A percentile compares a stretch with the other conserved stretches of the same genome.
Conservation (phyloP, 345 rosid species). For the Schrenkiella parvula region DNA sequence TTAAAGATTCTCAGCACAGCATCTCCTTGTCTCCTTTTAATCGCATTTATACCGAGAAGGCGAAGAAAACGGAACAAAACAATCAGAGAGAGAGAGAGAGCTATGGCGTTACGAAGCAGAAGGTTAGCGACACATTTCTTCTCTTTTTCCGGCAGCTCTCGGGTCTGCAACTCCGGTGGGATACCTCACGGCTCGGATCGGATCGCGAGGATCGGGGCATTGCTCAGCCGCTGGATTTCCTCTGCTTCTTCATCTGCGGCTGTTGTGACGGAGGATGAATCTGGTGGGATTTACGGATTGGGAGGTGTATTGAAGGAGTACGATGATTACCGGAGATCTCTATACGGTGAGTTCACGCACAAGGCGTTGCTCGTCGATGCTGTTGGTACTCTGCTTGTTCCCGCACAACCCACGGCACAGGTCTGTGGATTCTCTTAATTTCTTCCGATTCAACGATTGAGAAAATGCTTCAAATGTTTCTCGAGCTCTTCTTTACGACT, state of each 20-base stretch:
- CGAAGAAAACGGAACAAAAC: not conserved
- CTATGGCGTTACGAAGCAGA: slow-evolving; percentile 31
- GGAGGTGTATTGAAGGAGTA: slow-evolving; percentile 69
- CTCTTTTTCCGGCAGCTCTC: not conserved
- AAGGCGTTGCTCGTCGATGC: slow-evolving; percentile 92
- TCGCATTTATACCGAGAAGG: not conserved
- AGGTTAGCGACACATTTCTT: slow-evolving; percentile 26
- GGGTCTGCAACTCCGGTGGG: not conserved
- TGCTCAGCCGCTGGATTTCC: slow-evolving; percentile 27
- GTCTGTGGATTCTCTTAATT: slow-evolving; percentile 27
- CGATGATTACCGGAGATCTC: slow-evolving; percentile 73
- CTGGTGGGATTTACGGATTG: slow-evolving; percentile 30
- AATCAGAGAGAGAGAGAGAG: not conserved
- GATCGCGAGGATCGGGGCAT: slow-evolving; percentile 12
- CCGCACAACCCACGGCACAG: slow-evolving; percentile 99
- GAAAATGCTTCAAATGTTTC: not conserved
- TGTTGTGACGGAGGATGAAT: slow-evolving; percentile 28
- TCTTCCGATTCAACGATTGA: not conserved
- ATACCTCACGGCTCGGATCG: not conserved
- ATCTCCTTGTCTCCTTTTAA: not conserved
- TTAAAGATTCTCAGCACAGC: slow-evolving; percentile 3
- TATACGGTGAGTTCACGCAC: slow-evolving; percentile 78
- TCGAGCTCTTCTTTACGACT: too few species aligned
- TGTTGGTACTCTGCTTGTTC: slow-evolving; percentile 85
- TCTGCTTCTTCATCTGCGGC: slow-evolving; percentile 38